Evolutionary conservation across 768 basidiomycete species (phyloP), one percentile per base, ranked within the genome.

Genomic region (Pholiota conissans): DNA sequence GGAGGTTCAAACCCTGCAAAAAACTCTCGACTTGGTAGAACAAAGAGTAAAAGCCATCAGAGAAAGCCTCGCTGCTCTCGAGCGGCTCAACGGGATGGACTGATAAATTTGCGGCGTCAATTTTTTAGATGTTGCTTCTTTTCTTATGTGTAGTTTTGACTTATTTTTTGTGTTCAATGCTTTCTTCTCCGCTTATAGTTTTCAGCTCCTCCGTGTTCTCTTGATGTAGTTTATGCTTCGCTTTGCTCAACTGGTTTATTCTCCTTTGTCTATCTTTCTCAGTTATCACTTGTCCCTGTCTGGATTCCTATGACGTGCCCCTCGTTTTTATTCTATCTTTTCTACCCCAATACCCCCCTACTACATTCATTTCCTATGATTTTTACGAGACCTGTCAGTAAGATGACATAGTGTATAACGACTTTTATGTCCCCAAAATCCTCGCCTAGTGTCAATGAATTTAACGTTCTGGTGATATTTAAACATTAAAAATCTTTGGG

Each of bases 11-110:
- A 74, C 78, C 45, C 66, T 91, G 18, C 74, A 74, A 27, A 69
- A 69, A 57, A 76, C 78, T 57, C 72, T 92, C 67, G 85, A 87
- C 60, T 59, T 63, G 56, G 68, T 89, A 46, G 88, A 90, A 70
- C 78, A 81, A 59, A 76, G 86, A 56, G 75, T 87, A 22, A 73
- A 68, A 47, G 55, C 61, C n/a, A 73, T 89, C 32, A 74, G 79
- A 55, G 76, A 79, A 49, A 77, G 70, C 52, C 55, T 74, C 58
- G 56, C 37, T 10, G 51, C 55, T 46, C 51, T 68, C 11, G 61
- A 62, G 49, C 53, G 50, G 28, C 49, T 70, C 11, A 59, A 67
- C 58, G 50, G 55, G 1, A 24, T 73, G 13, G 71, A 73, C 50
- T 69, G 57, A 63, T 42, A 27, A 30, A 13, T 28, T 29, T 56